Evolutionary conservation across 148 eudicot species (phyloP).

Genomic region (Hydrangea macrophylla): DNA sequence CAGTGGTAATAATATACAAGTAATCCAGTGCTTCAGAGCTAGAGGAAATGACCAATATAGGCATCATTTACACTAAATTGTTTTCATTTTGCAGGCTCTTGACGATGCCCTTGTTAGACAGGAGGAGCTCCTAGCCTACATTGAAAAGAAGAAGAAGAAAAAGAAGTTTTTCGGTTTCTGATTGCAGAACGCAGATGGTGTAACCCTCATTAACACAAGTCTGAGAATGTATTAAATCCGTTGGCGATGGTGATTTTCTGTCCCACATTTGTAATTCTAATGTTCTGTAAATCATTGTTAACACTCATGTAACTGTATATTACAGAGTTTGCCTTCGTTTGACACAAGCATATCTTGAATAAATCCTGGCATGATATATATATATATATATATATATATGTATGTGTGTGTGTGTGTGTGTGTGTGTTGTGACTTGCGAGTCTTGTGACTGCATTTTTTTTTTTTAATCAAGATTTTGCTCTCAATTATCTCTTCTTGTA

Average conservation of each 20-base stretch:
- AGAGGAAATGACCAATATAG: no score
- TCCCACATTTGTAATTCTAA: conserved; percentile 8
- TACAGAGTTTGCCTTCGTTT: not conserved
- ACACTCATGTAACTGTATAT: not conserved
- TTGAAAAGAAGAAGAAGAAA: conserved; percentile 93
- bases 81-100: conserved; percentile 51
- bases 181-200: no score
- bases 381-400: no score
- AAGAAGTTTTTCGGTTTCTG: conserved; percentile 57
- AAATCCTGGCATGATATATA: not conserved
- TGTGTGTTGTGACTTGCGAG: no score
- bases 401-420: no score
- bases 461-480: no score
- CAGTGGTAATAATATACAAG: not conserved
- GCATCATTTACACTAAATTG: no score
- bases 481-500: no score
- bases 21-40: no score
- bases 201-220: no score
- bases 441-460: no score
- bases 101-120: conserved; percentile 61
- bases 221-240: conserved; percentile 12
- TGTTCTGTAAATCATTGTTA: not conserved
- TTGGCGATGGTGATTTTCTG: conserved; percentile 27
- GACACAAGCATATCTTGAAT: not conserved
- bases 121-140: conserved; percentile 53